Conservation (phyloP, 805 yeast species). For the Saccharomycopsis babjevae region DNA sequence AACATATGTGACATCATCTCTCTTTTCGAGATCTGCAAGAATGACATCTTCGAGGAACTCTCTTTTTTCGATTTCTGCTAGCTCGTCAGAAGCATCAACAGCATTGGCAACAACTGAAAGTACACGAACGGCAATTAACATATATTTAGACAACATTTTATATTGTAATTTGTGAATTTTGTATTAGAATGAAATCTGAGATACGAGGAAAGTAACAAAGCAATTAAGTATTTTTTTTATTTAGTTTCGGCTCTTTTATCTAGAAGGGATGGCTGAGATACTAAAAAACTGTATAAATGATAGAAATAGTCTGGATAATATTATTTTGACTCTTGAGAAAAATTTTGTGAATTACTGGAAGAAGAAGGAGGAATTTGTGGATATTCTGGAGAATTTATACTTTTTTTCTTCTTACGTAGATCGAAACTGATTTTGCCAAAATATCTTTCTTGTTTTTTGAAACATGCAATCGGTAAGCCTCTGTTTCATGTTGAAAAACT, state of each 20-base stretch:
- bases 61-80: not conserved
- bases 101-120: not conserved
- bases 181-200: not conserved
- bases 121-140: not conserved
- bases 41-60: not conserved
- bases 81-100: not conserved
- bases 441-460: not conserved
- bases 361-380: not conserved
- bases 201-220: not conserved
- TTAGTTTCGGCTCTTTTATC: too few relatives aligned
- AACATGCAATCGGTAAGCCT: not conserved
- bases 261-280: too few relatives aligned
- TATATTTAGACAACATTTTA: not conserved
- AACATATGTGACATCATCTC: slow-evolving; percentile 4
- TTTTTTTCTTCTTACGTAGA: not conserved
- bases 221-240: too few relatives aligned
- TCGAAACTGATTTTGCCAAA: too few relatives aligned
- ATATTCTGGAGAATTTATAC: not conserved
- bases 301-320: too few relatives aligned
- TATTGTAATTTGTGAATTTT: too few relatives aligned
- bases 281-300: too few relatives aligned
- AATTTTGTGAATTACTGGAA: not conserved
- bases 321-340: too few relatives aligned
- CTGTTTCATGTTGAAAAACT: not conserved
- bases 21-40: not conserved